Base-by-base conservation (phyloP, 1,284 basidiomycete genomes). In the Phellopilus nigrolimitatus region DNA sequence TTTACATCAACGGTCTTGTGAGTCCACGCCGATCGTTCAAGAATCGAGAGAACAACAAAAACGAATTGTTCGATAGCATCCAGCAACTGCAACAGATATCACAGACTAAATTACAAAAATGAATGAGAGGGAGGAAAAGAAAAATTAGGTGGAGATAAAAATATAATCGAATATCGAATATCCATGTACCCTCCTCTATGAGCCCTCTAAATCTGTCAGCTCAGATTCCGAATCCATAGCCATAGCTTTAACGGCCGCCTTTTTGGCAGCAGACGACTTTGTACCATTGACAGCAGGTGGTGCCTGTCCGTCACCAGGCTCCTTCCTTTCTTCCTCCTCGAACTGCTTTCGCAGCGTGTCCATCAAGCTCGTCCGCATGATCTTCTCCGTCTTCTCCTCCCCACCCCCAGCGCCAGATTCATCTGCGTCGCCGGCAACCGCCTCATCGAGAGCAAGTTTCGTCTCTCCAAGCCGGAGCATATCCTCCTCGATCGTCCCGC, bases 401-500 rank as follows among this genome's bases (percentile, higher is more conserved):
- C 15, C 27, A 43, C 5, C 21, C 6, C 69, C 73, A 57, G 78
- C 77, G 22, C 78, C 79, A 60, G 56, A 63, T 2, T 79, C 80
- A 12, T 75, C 76, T 28, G 71, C 70, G 19, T 84, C 88, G 3
- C 88, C 88, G 13, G 92, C 91, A 21, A 97, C 93, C 12, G 92
- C 92, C 62, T 93, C 88, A 64, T 97, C 94, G 12, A 97, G 73
- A 30, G 87, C 86, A 47, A 97, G 74, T 69, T 97, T 97, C 33
- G 91, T 93, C 67, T 87, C 75, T 2, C 92, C 94, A 12, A 97
- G 79, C n/a, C 77, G 78, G 24, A 93, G 69, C 80, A 97, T 97
- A 65, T 97, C 92, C 68, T 97, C 95, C 70, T 98, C 95, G 57
- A 99, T 97, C 1, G 92, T 95, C 10, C 85, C 91, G 54, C 82